Evolutionary conservation across 2,329 filamentous ascomycete species (phyloP), one percentile per base, ranked within the genome.

Genomic region (Botryosphaeria agaves): DNA sequence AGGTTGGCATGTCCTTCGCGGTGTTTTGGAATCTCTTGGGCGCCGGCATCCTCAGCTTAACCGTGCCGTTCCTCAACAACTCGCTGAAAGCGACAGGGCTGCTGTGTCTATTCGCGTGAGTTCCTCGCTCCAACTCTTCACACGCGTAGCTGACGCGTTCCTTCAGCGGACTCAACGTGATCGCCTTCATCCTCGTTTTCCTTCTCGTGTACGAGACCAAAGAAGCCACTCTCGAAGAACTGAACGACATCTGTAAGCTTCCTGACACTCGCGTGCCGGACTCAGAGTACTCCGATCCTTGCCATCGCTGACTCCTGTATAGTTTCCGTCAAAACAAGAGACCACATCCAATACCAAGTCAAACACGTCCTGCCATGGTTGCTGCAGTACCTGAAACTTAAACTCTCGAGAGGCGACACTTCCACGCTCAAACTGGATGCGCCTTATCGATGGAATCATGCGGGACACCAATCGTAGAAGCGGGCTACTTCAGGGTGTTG

Each of bases 171-270:
- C 34, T 48, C 14, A 46, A 47, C 25, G 34, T 47, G 6, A 29
- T 48, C 2, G 43, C 47, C 2, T 48, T 45, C 19, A 32, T 43
- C 7, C 38, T 49, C 4, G 38, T 49, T 5, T 51, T 45, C 36
- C 38, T 50, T 33, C 42, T 48, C 12, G 44, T 49, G 4, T 40
- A 43, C 14, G 46, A 50, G 30, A 49, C 43, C 1, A 42, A 42
- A 2, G 41, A 43, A 12, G 40, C 41, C 3, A 38, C 38, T n/a
- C 36, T 49, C 7, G 47, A 49, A 28, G 44, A 49, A 34, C 32
- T 50, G 14, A 46, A 48, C 31, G 44, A 46, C 23, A 36, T 48
- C 14, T 50, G 21, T 23, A 23, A 23, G 21, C 21, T 3, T 12
- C 12, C n/a, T n/a, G n/a, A n/a, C n/a, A n/a, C n/a, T 7, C 7